Conservation (phyloP, 208 protist genomes). For the Strigomonas culicis region DNA sequence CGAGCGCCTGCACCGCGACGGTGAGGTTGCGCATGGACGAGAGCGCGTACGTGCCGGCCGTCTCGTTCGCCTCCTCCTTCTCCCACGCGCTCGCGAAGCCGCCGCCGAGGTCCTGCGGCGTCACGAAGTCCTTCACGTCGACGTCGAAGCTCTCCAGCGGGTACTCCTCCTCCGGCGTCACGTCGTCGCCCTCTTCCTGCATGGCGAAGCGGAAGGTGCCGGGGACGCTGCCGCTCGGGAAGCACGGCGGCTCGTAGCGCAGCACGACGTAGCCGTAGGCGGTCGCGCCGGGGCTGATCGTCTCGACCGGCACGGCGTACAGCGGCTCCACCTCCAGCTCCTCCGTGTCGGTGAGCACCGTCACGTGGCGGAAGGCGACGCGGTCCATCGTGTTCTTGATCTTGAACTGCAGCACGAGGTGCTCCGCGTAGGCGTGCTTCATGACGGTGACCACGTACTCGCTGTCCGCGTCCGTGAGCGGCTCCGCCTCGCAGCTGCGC, state of each 20-base stretch:
- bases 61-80: slow-evolving; percentile 50
- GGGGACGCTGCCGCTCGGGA: slow-evolving; percentile 63
- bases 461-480: slow-evolving; percentile 94
- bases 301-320: slow-evolving; percentile 74
- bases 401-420: slow-evolving; percentile 95
- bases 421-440: slow-evolving; percentile 91
- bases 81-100: slow-evolving; percentile 37
- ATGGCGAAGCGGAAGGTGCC: slow-evolving; percentile 72
- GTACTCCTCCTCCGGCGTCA: slow-evolving; percentile 69
- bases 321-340: slow-evolving; percentile 77
- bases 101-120: slow-evolving; percentile 44
- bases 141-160: slow-evolving; percentile 82
- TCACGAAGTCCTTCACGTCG: slow-evolving; percentile 80
- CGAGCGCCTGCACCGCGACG: slow-evolving; percentile 71
- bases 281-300: slow-evolving; percentile 47
- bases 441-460: slow-evolving; percentile 97
- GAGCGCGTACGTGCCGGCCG: slow-evolving; percentile 78
- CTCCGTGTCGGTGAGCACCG: slow-evolving; percentile 69
- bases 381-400: slow-evolving; percentile 94
- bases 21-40: slow-evolving; percentile 85
- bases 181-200: slow-evolving; percentile 35
- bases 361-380: slow-evolving; percentile 83
- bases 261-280: slow-evolving; percentile 77
- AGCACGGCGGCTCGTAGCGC: slow-evolving; percentile 50
- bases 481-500: slow-evolving; percentile 44